Evolutionary conservation across 108 stramenopile genomes (phyloP).

Genomic region (Cylindrotheca closterium): DNA sequence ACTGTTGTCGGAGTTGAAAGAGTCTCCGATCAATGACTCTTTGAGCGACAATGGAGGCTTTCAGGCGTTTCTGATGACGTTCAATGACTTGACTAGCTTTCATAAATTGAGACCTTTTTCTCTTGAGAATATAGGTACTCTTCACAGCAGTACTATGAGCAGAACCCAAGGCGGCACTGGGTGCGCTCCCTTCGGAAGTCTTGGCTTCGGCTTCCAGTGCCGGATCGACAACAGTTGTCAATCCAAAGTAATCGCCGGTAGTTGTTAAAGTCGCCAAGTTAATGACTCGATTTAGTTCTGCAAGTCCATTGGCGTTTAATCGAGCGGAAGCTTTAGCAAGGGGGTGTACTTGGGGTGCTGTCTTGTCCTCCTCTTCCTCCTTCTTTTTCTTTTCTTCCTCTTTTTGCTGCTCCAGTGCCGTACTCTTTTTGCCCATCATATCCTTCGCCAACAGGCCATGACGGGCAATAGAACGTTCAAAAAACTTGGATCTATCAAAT

Average conservation of each 20-base stretch:
- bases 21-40: slow-evolving; percentile 57
- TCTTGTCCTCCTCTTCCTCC: slow-evolving; percentile 40
- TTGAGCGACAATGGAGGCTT: slow-evolving; percentile 50
- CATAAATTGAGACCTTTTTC: slow-evolving; percentile 60
- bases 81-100: slow-evolving; percentile 42
- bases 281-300: slow-evolving; percentile 80
- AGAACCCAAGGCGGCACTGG: slow-evolving; percentile 13
- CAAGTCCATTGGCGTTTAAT: slow-evolving; percentile 63
- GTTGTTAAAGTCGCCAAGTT: slow-evolving; percentile 65
- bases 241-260: slow-evolving; percentile 72
- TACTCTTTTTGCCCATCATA: slow-evolving; percentile 8
- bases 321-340: slow-evolving; percentile 74
- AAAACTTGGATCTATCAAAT: slow-evolving; percentile 50
- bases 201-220: slow-evolving; percentile 23
- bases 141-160: slow-evolving; percentile 41
- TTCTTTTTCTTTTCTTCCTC: slow-evolving; percentile 19
- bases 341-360: slow-evolving; percentile 59
- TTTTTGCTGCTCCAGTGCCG: slow-evolving; percentile 9
- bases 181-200: slow-evolving; percentile 1
- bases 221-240: slow-evolving; percentile 74
- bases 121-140: slow-evolving; percentile 52
- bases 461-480: slow-evolving; percentile 71
- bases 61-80: slow-evolving; percentile 53
- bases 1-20: slow-evolving; percentile 60
- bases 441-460: slow-evolving; percentile 55